Evolutionary conservation across 352 stramenopile genomes (phyloP), one percentile per base, ranked within the genome.

Genomic region (Globisporangium solare): DNA sequence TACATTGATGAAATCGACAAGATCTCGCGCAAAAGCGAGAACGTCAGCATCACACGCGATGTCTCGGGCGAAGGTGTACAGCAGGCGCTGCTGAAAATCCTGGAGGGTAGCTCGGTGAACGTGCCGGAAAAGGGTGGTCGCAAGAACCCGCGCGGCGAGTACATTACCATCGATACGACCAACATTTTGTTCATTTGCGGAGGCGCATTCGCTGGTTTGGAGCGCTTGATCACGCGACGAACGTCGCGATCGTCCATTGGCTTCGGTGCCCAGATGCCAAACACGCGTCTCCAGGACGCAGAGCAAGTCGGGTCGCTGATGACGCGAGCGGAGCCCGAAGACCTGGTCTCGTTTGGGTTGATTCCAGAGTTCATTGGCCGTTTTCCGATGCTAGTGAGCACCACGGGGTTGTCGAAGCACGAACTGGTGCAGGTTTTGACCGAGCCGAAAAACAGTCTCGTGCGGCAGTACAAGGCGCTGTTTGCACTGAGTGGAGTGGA

Each of bases 1-100:
- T 99, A 99, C 75, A 97, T 99, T 66, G 97, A 99, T 63, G 96
- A 99, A 70, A 98, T 98, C 55, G 97, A 99, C 80, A 99, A 99
- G 73, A 98, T 98, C 66, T 89, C 86, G 32, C 79, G 84, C 27
- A 95, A 92, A 62, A 89, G 78, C 60, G 86, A 91, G 58, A 91
- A 88, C 68, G 85, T 89, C 63, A 76, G 92, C 83, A 98, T 98
- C 63, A 98, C 95, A 55, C 87, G 97, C 20, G 97, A 99, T 73
- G 96, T 99, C 27, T 98, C 89, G 50, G 97, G 97, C 13, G 96
- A 99, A 73, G 97, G 96, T 46, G 96, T 99, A 14, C 97, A 99
- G 76, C 97, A 99, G 76, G 97, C 96, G 35, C 75, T 99, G 61
- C 80, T 99, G 47, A 99, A 99, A 83, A 98, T 99, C 77, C 88